Evolutionary conservation across 306 rosid species (phyloP), one percentile per base, ranked within the genome.

Genomic region (peach (Prunus persica)): DNA sequence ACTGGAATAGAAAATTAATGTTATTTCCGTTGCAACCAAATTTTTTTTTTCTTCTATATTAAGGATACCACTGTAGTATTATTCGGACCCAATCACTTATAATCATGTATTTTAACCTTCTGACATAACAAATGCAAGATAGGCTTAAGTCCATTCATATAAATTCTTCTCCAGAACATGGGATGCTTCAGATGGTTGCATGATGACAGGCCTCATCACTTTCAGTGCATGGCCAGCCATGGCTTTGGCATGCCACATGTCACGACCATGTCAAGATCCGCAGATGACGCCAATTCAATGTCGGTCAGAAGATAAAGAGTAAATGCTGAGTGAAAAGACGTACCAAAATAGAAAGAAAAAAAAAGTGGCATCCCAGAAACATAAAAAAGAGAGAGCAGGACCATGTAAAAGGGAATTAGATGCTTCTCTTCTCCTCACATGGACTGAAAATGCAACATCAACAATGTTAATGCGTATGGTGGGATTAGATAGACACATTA

Each of bases 381-480:
- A 73, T 41, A 6, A 38, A 27, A 55, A 25, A 56, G 22, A 18
- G 62, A 18, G 8, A 64, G 75, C 6, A 38, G 65, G 65, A 12
- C 61, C 61, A 2, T n/a, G 27, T n/a, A 10, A 62, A 63, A 27
- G 55, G 77, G 71, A 28, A 71, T 11, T 41, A 8, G 16, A 18
- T 27, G 20, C 58, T 65, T 43, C 79, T 61, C 58, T 56, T 43
- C 79, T 61, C 56, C 58, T 80, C 83, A 68, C 76, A 61, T 80
- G 80, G 83, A 27, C 52, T 34, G 10, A 69, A 38, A 20, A 16
- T 10, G n/a, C 65, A 8, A 66, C 63, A 8, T 46, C 64, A 55
- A 60, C 43, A 2, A 18, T 16, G 62, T 54, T 46, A 67, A 34
- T 55, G 34, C 18, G 18, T 7, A 0, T 22, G 64, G 34, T 24